Evolutionary conservation across 2,329 filamentous ascomycete species (phyloP), one percentile per base, ranked within the genome.

Genomic region (Cytospora leucostoma): DNA sequence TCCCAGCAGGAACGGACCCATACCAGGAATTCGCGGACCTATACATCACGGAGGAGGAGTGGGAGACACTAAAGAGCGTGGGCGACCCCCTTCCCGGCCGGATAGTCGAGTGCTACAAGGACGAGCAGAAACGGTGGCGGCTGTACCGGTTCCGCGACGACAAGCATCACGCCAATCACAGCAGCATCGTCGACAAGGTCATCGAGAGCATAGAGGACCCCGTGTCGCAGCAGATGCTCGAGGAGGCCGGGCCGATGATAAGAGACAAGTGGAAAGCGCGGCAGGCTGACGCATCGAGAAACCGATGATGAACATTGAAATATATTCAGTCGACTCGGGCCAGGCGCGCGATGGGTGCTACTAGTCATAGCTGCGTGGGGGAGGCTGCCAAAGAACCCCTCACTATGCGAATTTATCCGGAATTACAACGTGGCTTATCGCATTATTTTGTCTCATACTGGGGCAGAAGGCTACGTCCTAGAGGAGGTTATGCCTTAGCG

Each of bases 61-160:
- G 95, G 94, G 90, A 94, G 69, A 80, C 80, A 1, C 79, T 98
- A 68, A 97, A 97, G 76, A 75, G 77, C 2, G 78, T 93, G 59
- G 79, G 84, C 38, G 85, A 93, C 69, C 90, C 91, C 17, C 80
- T 98, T n/a, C 86, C 96, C 72, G 90, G 94, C 67, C 84, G 91
- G 58, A 90, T 99, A 65, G 89, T 98, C 61, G 95, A 99, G 77
- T 97, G 93, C 74, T 92, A 87, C 72, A 87, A 92, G 76, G 92
- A 97, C 71, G 80, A 86, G 1, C 76, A 88, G 63, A 85, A 85
- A 19, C 81, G 88, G 27, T 99, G 95, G 95, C 87, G 93, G 63
- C 91, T 92, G 74, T 89, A 95, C 69, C 88, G 93, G 35, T 94
- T 97, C 76, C 85, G 95, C 59, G 93, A 98, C 71, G 95, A 99